Base-by-base conservation (phyloP, 768 basidiomycete species). In the Termitomyces sp. region DNA sequence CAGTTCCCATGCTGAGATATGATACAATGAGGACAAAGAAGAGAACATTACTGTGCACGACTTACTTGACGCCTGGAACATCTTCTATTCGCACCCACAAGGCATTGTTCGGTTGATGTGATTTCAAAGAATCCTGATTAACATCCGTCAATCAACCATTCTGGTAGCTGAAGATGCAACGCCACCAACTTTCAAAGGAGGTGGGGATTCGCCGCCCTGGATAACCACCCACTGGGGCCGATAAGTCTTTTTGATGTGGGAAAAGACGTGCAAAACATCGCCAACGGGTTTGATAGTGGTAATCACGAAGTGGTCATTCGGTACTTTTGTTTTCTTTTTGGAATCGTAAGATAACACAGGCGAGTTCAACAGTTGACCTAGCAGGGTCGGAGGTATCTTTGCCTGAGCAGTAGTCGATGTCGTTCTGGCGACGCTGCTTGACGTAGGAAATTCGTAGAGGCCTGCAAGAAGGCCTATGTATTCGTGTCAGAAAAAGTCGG, bases 161-260 rank as follows among this genome's bases (percentile, higher is more conserved):
- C 16, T 33, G 7, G 7, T 33, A 33, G 32, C 18, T n/a, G 28
- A 32, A 49, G 8, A 32, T 1, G 18, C 2, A n/a, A 33, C 1
- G 4, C 32, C 11, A 50, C 18, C 4, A 33, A n/a, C 28, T 50
- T 64, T 59, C 40, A 73, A 58, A 16, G 64, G 57, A 40, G 87
- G 88, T n/a, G 74, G 76, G 13, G 69, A 65, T 20, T 71, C 68
- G 16, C 85, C 86, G 24, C 89, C 88, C 66, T 84, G 79, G 45
- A 92, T 63, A 32, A 89, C 63, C 39, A 89, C 84, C 89, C 89
- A 91, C 65, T 88, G 85, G 18, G 84, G 80, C 60, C 86, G 82
- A 70, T 91, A 96, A 13, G 91, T 94, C 78, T 95, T 94, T 67
- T 79, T 86, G 69, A 96, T 91, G 70, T 98, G 95, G 9, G 92